Conservation (phyloP, 306 rosid genomes). For the Fragaria ananassa region DNA sequence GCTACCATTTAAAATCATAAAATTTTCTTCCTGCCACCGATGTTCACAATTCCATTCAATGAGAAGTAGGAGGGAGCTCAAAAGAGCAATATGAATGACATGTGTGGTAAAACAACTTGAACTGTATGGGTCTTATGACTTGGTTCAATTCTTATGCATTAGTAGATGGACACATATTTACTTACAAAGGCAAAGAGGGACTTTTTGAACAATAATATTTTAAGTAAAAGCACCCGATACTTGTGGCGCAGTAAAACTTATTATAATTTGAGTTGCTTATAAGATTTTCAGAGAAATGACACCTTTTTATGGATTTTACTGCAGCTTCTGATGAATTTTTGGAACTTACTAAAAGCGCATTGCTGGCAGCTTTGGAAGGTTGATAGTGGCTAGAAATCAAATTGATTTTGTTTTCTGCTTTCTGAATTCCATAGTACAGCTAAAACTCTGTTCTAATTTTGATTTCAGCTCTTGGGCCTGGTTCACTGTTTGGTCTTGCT, state of each 20-base stretch:
- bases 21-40: background rate
- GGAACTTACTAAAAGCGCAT: conserved; percentile 89
- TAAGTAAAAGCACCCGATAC: background rate
- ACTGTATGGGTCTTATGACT: background rate
- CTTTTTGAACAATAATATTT: background rate
- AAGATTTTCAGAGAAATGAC: background rate
- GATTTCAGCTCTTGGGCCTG: conserved; percentile 81
- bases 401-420: conserved; percentile 2
- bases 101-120: background rate
- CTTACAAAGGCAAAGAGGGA: background rate
- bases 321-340: conserved; percentile 97
- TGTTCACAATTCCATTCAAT: background rate
- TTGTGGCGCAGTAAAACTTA: background rate
- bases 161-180: background rate
- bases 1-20: background rate
- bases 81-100: background rate
- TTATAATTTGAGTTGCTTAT: background rate
- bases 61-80: background rate
- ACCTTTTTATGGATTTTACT: conserved; percentile 23
- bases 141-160: background rate
- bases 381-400: conserved; percentile 22
- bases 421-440: conserved; percentile 19
- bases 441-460: conserved; percentile 16
- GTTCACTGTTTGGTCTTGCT: conserved; percentile 97
- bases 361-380: conserved; percentile 97